Conservation (phyloP, 208 protist genomes). For the Leishmania major region DNA sequence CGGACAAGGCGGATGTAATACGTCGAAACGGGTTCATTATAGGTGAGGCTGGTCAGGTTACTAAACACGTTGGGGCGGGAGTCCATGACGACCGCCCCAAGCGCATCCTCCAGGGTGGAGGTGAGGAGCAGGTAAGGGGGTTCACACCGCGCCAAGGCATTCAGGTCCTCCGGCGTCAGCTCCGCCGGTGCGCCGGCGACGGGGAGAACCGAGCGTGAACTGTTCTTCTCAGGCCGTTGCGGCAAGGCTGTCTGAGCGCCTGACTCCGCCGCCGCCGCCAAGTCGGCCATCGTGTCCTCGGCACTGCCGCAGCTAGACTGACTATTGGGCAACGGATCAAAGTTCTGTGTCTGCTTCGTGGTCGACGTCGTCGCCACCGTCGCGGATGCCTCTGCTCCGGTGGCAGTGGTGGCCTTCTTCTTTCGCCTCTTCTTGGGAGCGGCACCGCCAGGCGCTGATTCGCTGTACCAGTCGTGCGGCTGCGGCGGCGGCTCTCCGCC, state of each 20-base stretch:
- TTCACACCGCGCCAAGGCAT: slow-evolving; percentile 33
- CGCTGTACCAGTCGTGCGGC: background rate
- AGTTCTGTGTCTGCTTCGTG: background rate
- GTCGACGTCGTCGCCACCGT: background rate
- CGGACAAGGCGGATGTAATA: slow-evolving; percentile 71
- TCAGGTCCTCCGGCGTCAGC: slow-evolving; percentile 15
- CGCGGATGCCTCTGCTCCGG: background rate
- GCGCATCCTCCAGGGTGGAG: slow-evolving; percentile 64
- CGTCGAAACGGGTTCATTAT: slow-evolving; percentile 30
- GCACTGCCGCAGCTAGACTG: slow-evolving; percentile 9
- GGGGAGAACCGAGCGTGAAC: background rate
- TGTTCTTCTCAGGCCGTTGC: slow-evolving; percentile 3
- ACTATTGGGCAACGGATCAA: slow-evolving; percentile 1
- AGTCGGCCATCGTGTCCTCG: slow-evolving; percentile 22
- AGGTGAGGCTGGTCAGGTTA: slow-evolving; percentile 37
- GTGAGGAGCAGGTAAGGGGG: slow-evolving; percentile 56
- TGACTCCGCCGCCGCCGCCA: slow-evolving; percentile 28
- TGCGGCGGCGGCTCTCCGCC: background rate
- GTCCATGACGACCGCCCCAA: slow-evolving; percentile 54
- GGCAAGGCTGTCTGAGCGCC: slow-evolving; percentile 22
- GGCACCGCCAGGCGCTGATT: background rate
- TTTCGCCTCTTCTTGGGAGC: slow-evolving; percentile 18
- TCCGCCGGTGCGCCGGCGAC: slow-evolving; percentile 4
- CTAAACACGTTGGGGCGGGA: slow-evolving; percentile 74
- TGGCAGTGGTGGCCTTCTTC: slow-evolving; percentile 15